Conservation (phyloP, 2,329 filamentous ascomycete genomes). For the Berkeleyomyces rouxiae region DNA sequence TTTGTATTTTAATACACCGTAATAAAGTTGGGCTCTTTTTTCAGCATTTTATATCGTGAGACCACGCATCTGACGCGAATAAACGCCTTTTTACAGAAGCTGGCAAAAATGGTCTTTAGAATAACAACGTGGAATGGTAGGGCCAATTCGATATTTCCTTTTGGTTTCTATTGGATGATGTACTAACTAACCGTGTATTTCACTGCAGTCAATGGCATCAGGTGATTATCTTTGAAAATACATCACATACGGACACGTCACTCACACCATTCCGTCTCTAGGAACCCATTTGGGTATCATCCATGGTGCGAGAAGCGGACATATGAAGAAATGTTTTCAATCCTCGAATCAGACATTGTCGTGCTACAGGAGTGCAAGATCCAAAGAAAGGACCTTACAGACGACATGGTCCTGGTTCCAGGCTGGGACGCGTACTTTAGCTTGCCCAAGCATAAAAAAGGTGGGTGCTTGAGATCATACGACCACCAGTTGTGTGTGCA, state of each 20-base stretch:
- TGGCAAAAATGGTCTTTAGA: conserved; percentile 47
- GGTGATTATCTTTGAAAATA: conserved; percentile 29
- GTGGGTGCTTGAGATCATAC: conserved; percentile 27
- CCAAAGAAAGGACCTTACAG: conserved; percentile 73
- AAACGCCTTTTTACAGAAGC: neutral
- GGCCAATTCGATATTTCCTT: conserved; percentile 16
- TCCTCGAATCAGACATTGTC: conserved; percentile 79
- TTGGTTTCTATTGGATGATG: neutral
- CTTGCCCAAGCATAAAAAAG: conserved; percentile 84
- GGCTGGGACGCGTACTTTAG: conserved; percentile 97
- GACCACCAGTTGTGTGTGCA: neutral
- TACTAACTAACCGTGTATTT: conserved; percentile 4
- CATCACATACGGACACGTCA: neutral
- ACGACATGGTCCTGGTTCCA: conserved; percentile 89
- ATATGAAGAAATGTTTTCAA: conserved; percentile 79
- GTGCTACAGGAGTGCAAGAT: conserved; percentile 96
- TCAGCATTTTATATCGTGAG: neutral
- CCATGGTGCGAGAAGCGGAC: conserved; percentile 60
- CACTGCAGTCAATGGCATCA: conserved; percentile 57
- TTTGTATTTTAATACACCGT: neutral
- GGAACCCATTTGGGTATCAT: conserved; percentile 70
- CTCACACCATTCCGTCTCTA: conserved; percentile 19
- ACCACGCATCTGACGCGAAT: neutral
- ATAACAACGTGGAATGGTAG: conserved; percentile 79
- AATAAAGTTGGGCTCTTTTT: neutral